Base-by-base conservation (phyloP, 2,329 filamentous ascomycete species). In the Alternaria arbusti region DNA sequence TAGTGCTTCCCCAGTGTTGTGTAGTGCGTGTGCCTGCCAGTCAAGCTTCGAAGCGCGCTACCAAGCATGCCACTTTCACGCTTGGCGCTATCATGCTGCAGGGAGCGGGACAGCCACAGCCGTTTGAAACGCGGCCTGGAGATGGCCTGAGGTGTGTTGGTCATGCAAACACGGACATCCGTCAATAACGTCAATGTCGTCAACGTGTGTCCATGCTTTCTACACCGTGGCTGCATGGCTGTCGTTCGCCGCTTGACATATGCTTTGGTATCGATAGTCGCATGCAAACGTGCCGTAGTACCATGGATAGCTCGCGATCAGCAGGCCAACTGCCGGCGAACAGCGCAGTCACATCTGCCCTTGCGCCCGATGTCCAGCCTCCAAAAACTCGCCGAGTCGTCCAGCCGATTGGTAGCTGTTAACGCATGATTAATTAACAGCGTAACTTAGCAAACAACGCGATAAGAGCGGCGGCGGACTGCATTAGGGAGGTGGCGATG, bases 41-140 rank as follows among this genome's bases (percentile, higher is more conserved):
- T 74, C 66, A 76, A 72, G 73, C 69, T 62, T 69, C 60, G 28
- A 52, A 50, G 56, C 61, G 56, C 61, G 51, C 54, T 32, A 49
- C 66, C 64, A 77, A 76, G 74, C 72, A 59, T 74, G 68, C 45
- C 62, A 64, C 62, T 60, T 68, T 69, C 66, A 60, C 54, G 22
- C 72, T 76, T 76, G 73, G 70, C 70, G 50, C 58, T 58, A 26
- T 69, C 65, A 64, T 70, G 58, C 59, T 68, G 65, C 62, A 65
- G 58, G 61, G 65, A 52, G 55, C n/a, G 32, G 36, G 30, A 61
- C 56, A 70, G 72, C 68, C 68, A 72, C 68, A 71, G 28, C 71
- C 69, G 68, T 67, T 68, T 54, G 28, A 50, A 52, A 54, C 60
- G n/a, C 22, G 46, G 44, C 49, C 17, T 23, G 49, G 49, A 51